These are phyloP conservation scores for Alternaria metachromatica DNA, from an alignment of 2,329 filamentous ascomycete species.

Conservation along the genomic window DNA sequence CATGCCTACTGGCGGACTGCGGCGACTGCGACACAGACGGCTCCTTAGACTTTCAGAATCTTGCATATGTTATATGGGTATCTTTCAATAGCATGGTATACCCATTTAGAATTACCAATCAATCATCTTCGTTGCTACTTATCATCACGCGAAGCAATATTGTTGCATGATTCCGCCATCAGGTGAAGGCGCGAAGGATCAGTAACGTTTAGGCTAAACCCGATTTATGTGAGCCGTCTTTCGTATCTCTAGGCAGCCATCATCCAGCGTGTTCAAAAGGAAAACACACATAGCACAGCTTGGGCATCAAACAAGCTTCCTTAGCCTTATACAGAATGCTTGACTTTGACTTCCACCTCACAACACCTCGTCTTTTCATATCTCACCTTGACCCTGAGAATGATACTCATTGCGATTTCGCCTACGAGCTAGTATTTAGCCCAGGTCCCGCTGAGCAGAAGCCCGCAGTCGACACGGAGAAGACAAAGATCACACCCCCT, in stretches of 20 bases:
- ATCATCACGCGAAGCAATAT: background rate
- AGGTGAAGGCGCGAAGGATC: background rate
- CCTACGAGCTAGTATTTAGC: slow-evolving; percentile 12
- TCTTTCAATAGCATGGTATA: background rate
- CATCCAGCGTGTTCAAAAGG: background rate
- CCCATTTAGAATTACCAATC: background rate
- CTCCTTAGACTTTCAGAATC: background rate
- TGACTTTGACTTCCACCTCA: slow-evolving; percentile 70
- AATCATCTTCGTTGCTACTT: background rate
- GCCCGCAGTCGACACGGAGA: slow-evolving; percentile 3
- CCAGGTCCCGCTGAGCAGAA: slow-evolving; percentile 6
- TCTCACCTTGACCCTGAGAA: slow-evolving; percentile 24
- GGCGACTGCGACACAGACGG: slow-evolving; percentile 34
- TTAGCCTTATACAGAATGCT: slow-evolving; percentile 41
- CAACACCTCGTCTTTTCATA: slow-evolving; percentile 55
- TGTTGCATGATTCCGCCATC: background rate
- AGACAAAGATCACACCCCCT: slow-evolving; percentile 3
- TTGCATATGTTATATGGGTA: background rate
- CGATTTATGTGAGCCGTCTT: background rate
- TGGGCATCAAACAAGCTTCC: background rate
- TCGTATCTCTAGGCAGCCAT: background rate
- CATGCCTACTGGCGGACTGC: slow-evolving; percentile 34
- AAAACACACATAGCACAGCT: background rate
- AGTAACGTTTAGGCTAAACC: background rate
- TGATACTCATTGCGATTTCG: slow-evolving; percentile 22